phyloP scores from a whole-genome alignment of 306 rosid genomes.

The Dalbergia cultrata region DNA sequence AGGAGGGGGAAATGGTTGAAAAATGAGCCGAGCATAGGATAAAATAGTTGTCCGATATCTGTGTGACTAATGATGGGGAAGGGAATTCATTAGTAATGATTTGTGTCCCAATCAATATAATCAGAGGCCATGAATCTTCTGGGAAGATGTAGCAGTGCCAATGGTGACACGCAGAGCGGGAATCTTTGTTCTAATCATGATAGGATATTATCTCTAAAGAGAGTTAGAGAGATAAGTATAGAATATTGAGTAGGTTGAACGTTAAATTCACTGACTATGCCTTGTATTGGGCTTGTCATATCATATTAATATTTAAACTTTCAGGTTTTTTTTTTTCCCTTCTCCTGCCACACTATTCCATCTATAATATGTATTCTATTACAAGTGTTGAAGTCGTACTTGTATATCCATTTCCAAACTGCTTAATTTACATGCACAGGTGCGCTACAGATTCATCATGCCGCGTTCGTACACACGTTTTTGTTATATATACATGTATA shows the following conservation, averaged over 20 bases:
- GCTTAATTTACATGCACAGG: slow-evolving; percentile 13
- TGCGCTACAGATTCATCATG: slow-evolving; percentile 35
- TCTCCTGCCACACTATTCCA: neutral
- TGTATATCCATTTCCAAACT: neutral
- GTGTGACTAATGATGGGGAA: neutral
- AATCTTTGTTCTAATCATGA: slow-evolving; percentile 51
- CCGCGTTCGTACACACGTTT: slow-evolving; percentile 63
- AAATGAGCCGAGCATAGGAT: neutral
- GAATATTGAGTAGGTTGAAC: slow-evolving; percentile 66
- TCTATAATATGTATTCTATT: neutral
- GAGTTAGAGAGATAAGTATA: slow-evolving; percentile 43
- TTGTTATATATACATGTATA: too few relatives aligned
- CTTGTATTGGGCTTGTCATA: slow-evolving; percentile 11
- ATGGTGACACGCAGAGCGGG: slow-evolving; percentile 47
- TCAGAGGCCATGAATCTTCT: slow-evolving; percentile 57
- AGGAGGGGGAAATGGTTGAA: neutral
- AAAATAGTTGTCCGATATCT: neutral
- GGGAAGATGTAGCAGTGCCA: slow-evolving; percentile 52
- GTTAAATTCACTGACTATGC: slow-evolving; percentile 35
- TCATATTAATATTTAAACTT: slow-evolving; percentile 14
- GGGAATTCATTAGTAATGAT: slow-evolving; percentile 30
- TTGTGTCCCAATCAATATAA: slow-evolving; percentile 34
- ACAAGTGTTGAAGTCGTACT: slow-evolving; percentile 31
- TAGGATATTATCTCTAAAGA: slow-evolving; percentile 50
- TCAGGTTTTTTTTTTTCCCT: slow-evolving; percentile 6